These are phyloP conservation scores for Brassica balearica DNA, from an alignment of 441 rosid species.

Conservation along the genomic window DNA sequence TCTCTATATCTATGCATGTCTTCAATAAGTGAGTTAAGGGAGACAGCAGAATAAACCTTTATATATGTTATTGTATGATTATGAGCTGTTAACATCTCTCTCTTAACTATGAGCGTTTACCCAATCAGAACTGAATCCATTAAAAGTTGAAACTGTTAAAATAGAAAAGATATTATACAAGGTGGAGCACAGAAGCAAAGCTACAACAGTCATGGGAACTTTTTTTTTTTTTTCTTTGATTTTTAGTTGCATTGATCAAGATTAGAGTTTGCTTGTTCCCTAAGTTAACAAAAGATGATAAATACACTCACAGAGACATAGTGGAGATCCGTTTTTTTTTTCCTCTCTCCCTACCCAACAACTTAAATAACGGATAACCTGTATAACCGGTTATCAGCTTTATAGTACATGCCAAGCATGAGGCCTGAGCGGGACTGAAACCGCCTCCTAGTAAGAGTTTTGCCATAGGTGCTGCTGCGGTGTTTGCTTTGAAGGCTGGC, in stretches of 20 bases:
- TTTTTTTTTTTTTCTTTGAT: neutral
- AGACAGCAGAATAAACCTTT: neutral
- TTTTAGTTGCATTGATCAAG: conserved; percentile 8
- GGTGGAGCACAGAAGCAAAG: conserved; percentile 10
- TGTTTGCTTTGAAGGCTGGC: conserved; percentile 78
- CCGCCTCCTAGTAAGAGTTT: conserved; percentile 59
- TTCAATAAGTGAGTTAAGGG: neutral
- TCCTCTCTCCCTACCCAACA: conserved; percentile 8
- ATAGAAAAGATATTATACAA: conserved; percentile 16
- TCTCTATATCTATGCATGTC: neutral
- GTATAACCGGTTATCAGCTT: conserved; percentile 23
- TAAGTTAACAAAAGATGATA: conserved; percentile 23
- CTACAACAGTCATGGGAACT: conserved; percentile 8
- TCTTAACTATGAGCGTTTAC: neutral
- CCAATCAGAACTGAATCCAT: neutral
- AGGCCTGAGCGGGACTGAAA: neutral
- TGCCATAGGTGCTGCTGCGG: conserved; percentile 90
- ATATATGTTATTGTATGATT: neutral
- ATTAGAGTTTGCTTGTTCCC: conserved; percentile 21
- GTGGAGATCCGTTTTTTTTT: neutral
- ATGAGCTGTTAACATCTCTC: neutral
- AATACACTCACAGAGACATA: conserved; percentile 14
- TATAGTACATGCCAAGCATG: neutral
- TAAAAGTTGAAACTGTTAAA: neutral
- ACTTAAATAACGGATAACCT: neutral